Evolutionary conservation across 441 rosid genomes (phyloP).

Genomic region (Erodium texanum): DNA sequence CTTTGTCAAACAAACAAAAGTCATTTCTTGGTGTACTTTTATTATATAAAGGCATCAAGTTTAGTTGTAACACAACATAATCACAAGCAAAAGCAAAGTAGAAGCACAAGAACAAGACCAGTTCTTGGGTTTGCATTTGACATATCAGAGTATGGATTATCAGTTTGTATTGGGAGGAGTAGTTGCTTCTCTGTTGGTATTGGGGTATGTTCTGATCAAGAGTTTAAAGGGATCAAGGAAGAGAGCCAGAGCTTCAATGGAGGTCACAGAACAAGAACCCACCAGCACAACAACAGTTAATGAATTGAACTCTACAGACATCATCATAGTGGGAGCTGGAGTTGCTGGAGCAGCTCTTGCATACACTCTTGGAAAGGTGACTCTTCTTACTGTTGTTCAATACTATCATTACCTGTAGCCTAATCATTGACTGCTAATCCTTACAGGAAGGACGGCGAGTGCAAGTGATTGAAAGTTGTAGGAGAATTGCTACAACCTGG

Average conservation of each 20-base stretch:
- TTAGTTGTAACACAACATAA: not conserved
- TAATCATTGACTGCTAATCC: not conserved
- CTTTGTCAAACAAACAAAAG: not conserved
- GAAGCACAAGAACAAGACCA: not conserved
- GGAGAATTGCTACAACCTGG: conserved; percentile 8
- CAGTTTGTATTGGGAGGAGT: not conserved
- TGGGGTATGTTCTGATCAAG: not conserved
- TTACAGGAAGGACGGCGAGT: conserved; percentile 8
- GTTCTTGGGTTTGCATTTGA: not conserved
- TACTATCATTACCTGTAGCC: not conserved
- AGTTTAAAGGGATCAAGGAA: not conserved
- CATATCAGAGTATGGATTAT: not conserved
- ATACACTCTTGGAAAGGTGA: conserved; percentile 6
- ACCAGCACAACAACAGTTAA: not conserved
- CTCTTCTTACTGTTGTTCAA: not conserved
- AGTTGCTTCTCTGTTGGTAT: not conserved
- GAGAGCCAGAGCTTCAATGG: not conserved
- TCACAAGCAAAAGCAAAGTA: not conserved
- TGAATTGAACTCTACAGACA: not conserved
- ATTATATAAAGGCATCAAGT: not conserved
- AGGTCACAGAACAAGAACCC: not conserved
- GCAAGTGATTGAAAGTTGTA: conserved; percentile 2
- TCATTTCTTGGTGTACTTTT: not conserved
- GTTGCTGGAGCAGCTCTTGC: conserved; percentile 9
- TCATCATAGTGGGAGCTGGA: conserved; percentile 3